These are phyloP conservation scores for Tetracladium marchalianum DNA, from an alignment of 495 filamentous ascomycete species.

Conservation along the genomic window DNA sequence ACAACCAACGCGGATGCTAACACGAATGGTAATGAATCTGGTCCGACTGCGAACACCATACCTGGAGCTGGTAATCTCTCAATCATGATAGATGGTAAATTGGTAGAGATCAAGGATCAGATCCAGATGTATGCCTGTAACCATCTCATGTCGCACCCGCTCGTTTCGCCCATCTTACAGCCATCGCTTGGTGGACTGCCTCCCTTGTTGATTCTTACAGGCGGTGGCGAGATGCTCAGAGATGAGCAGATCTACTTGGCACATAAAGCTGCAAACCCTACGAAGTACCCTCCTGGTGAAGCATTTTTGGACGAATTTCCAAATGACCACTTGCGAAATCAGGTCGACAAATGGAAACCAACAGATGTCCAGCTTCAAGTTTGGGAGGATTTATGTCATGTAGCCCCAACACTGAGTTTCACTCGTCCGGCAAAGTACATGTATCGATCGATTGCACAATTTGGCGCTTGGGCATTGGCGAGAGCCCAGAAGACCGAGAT, in stretches of 20 bases:
- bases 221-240: slow-evolving; percentile 77
- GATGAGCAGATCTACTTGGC: slow-evolving; percentile 95
- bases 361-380: slow-evolving; percentile 95
- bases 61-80: slow-evolving; percentile 32
- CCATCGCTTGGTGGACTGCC: slow-evolving; percentile 81
- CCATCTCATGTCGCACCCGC: slow-evolving; percentile 70
- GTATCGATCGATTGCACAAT: slow-evolving; percentile 83
- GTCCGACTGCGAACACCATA: slow-evolving; percentile 15
- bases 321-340: slow-evolving; percentile 44
- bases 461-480: slow-evolving; percentile 82
- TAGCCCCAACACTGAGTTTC: slow-evolving; percentile 81
- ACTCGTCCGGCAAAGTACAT: slow-evolving; percentile 92
- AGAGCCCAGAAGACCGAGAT: slow-evolving; percentile 69
- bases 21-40: slow-evolving; percentile 4
- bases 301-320: slow-evolving; percentile 40
- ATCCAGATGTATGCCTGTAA: slow-evolving; percentile 95
- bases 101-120: slow-evolving; percentile 73
- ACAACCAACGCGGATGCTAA: slow-evolving; percentile 13
- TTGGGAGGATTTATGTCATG: slow-evolving; percentile 91
- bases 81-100: slow-evolving; percentile 57
- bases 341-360: slow-evolving; percentile 57
- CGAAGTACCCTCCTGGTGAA: slow-evolving; percentile 59
- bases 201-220: slow-evolving; percentile 74
- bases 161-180: slow-evolving; percentile 82
- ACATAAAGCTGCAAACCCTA: slow-evolving; percentile 82